Evolutionary conservation across 106 monocot genomes (phyloP).

Genomic region (Dendrobium catenatum): DNA sequence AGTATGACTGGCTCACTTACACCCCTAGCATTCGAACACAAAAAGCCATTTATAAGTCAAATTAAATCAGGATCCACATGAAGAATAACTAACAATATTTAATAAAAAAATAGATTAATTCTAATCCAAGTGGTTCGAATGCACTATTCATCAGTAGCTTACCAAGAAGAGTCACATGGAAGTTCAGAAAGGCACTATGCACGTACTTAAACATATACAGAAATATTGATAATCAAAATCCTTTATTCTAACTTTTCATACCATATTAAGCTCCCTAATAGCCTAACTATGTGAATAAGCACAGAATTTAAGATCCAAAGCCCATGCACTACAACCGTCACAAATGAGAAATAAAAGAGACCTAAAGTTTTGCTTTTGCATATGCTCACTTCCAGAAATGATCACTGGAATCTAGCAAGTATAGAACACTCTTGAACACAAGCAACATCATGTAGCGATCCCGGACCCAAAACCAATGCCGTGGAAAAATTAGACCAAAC

Average conservation of each 20-base stretch:
- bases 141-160: neutral
- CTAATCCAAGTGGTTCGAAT: neutral
- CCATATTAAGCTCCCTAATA: too few relatives aligned
- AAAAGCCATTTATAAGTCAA: too few relatives aligned
- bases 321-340: neutral
- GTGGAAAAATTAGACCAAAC: too few relatives aligned
- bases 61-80: too few relatives aligned
- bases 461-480: too few relatives aligned
- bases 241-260: neutral
- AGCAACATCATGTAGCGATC: too few relatives aligned
- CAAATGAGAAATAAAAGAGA: neutral
- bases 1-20: too few relatives aligned
- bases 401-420: neutral
- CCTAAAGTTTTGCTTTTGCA: neutral
- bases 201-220: neutral
- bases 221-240: neutral
- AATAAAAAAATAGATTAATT: neutral
- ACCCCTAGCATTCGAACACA: too few relatives aligned
- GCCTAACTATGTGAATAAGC: neutral
- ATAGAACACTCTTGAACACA: neutral
- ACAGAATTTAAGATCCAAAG: neutral
- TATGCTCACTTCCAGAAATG: neutral
- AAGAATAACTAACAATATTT: too few relatives aligned
- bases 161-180: neutral
- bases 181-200: neutral